Evolutionary conservation across 1,284 basidiomycete species (phyloP).

Genomic region (Trametes sp.): DNA sequence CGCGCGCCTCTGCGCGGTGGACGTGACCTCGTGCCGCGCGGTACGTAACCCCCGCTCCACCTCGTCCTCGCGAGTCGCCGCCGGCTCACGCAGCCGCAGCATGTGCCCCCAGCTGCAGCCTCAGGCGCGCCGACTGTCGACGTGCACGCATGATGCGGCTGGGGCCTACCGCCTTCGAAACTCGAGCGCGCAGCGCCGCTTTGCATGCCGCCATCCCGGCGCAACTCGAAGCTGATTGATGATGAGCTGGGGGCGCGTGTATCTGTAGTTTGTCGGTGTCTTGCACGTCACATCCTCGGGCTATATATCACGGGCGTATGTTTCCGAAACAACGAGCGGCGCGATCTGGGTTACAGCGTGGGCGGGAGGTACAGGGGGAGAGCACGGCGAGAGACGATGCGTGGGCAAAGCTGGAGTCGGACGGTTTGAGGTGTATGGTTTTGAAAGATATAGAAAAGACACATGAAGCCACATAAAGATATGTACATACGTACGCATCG

Average conservation of each 20-base stretch:
- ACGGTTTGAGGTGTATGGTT: too few species aligned
- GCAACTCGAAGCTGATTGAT: too few species aligned
- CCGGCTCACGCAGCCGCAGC: not conserved
- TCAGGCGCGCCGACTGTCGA: too few species aligned
- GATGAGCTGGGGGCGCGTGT: too few species aligned
- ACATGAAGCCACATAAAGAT: conserved; percentile 4
- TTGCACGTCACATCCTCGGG: not conserved
- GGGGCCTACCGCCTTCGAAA: too few species aligned
- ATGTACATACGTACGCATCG: conserved; percentile 12
- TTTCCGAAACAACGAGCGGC: not conserved
- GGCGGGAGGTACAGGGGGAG: not conserved
- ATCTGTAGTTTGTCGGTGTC: too few species aligned
- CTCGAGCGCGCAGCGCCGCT: too few species aligned
- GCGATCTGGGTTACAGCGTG: not conserved
- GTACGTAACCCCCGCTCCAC: conserved; percentile 16
- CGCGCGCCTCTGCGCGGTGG: not conserved
- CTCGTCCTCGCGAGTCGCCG: not conserved
- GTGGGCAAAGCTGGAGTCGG: not conserved
- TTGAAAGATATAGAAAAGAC: not conserved
- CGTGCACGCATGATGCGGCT: too few species aligned
- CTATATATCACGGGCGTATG: not conserved
- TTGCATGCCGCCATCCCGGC: too few species aligned
- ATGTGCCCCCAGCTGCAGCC: not conserved
- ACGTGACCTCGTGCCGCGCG: conserved; percentile 10
- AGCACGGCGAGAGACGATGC: not conserved